Percentiles rank a stretch among this genome's conserved stretches.
phyloP scores from a whole-genome alignment of 805 yeast species.

The Metschnikowia shivogae region DNA sequence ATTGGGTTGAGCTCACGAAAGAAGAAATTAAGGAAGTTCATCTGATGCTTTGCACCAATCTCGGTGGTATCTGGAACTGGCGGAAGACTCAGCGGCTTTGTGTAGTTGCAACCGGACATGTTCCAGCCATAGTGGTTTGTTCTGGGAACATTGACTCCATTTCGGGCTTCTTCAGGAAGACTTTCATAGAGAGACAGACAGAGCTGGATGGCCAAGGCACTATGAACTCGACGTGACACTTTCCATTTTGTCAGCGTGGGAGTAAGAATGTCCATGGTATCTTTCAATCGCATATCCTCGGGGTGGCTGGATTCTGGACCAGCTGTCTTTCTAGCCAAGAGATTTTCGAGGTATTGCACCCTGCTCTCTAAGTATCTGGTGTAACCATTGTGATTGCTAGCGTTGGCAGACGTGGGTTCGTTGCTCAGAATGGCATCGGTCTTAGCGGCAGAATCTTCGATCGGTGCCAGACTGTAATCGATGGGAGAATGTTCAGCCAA shows the following conservation, averaged over 20 bases:
- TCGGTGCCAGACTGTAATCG: not conserved
- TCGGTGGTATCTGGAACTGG: conserved; percentile 24
- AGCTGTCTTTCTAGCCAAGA: not conserved
- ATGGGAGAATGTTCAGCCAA: not conserved
- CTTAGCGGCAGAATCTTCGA: not conserved
- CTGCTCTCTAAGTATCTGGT: conserved; percentile 32
- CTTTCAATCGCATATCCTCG: conserved; percentile 13
- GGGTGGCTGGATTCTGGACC: not conserved
- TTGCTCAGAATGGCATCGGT: not conserved
- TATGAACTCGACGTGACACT: conserved; percentile 44
- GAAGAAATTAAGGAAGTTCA: conserved; percentile 34
- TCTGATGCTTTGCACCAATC: conserved; percentile 3
- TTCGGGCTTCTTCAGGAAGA: conserved; percentile 30
- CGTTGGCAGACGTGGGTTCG: not conserved
- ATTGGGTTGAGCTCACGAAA: conserved; percentile 51
- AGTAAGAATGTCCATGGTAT: conserved; percentile 14
- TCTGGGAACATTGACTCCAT: conserved; percentile 44
- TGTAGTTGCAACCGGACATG: conserved; percentile 53
- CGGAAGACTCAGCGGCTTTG: conserved; percentile 33
- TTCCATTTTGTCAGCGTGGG: conserved; percentile 41
- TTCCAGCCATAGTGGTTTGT: conserved; percentile 66
- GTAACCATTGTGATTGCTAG: not conserved
- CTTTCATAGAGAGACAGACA: conserved; percentile 31
- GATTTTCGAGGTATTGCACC: conserved; percentile 35
- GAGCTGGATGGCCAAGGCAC: conserved; percentile 31